Base-by-base conservation (phyloP, 139 green algal genomes). In the Yamagishiella unicocca region DNA sequence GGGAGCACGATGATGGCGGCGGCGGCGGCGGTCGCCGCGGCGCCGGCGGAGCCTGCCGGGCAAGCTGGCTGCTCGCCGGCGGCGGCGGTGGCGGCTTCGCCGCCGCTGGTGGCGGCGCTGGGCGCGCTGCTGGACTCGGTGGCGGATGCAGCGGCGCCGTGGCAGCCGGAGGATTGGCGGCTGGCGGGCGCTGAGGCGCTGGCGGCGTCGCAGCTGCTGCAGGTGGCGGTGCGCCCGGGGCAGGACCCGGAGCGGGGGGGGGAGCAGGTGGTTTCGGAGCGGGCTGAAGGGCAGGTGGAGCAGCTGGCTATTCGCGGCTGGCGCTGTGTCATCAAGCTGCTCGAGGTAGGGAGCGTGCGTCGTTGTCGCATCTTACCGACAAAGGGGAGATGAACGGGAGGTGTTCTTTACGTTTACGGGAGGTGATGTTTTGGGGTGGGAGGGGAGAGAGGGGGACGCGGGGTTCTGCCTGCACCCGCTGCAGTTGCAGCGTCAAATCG, bases 101-200 rank as follows among this genome's bases (percentile, higher is more conserved):
- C 0, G 31, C 78, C 61, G 74, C 72, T 83, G 19, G 43, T 81
- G 24, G 31, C 68, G n/a, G 79, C 92, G 37, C 40, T 94, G 70
- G 62, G n/a, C 19, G 24, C 85, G 45, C 66, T 90, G 6, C 17
- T 92, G 24, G 55, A 58, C 6, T 14, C 79, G 64, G 45, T 93
- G 45, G 75, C 58, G 55, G 50, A 4, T 21, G 45, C 45, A 33
- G 42, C 55, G 80, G 19, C 84, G 64, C 83, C 90, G 0, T 55
- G 43, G 53, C 90, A 96, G 88, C 87, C 94, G 35, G 88, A 92
- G 19, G 87, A 93, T 24, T 58, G 95, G 43, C 93, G 95, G 5
- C 31, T 82, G 43, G 95, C 93, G n/a, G 93, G 90, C 17, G 93
- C 77, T 19, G 55, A 89, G 4, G 91, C 94, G 27, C 89, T 97